Base-by-base conservation (phyloP, 345 rosid genomes). In the Syzygium aromaticum region DNA sequence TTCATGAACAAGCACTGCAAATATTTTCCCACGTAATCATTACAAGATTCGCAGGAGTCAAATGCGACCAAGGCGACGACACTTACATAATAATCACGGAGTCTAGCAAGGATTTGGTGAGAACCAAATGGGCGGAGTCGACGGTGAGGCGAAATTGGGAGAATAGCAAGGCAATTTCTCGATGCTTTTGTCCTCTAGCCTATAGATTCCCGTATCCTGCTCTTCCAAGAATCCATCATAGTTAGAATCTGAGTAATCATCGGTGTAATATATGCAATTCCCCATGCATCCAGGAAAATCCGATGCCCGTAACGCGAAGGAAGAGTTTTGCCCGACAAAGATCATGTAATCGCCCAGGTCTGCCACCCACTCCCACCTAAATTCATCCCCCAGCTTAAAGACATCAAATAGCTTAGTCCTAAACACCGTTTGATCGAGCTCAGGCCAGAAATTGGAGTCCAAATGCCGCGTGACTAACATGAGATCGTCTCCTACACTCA, bases 171-270 rank as follows among this genome's bases (percentile, higher is more conserved):
- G 91, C 87, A 93, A 90, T n/a, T 90, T 88, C 38, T 95, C 91
- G n/a, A 94, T 87, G 87, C 92, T 87, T 52, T 86, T 88, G 85
- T 92, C 93, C 49, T 43, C 38, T 51, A 93, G 59, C 85, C 86
- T 91, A 90, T 90, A 95, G 84, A 94, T 90, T 53, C 97, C 97
- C 52, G 90, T 57, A 92, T 93, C 96, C 84, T 90, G 91, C 56
- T 91, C 93, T 67, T 88, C 90, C 80, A 73, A 38, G 85, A 73
- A 86, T 6, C 89, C 91, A 49, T 91, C 94, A 54, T 87, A 91
- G 83, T 92, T 91, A 33, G 64, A 67, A 83, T 92, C 92, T 22
- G 91, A 91, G 88, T 90, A 92, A 87, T 93, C 95, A 88, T 95
- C 94, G 0, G 95, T 93, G 80, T 78, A 95, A 86, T 93, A 93